Evolutionary conservation across 176 grass and related monocot genomes (phyloP), one percentile per base, ranked within the genome.

Genomic region (Oryza glumipatula): DNA sequence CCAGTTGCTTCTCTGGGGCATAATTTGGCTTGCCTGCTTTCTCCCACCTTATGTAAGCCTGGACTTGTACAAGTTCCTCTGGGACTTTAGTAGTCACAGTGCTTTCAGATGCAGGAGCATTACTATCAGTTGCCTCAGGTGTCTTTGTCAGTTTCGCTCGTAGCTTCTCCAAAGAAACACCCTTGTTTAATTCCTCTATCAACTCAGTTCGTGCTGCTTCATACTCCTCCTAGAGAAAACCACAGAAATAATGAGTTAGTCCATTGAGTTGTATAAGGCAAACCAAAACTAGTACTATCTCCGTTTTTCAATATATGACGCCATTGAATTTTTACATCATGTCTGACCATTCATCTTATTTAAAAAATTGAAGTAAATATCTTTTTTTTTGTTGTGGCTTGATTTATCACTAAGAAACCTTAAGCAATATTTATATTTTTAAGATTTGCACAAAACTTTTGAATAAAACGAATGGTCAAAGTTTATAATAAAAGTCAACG

Each of bases 1-100:
- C 95, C 86, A 81, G 73, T 85, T 98, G 95, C 77, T 94, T 93
- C 80, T 94, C 92, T 9, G 87, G 90, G 72, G 88, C 6, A 86
- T 98, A 94, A 76, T 94, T 94, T 89, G 95, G 95, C 82, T 94
- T 98, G 74, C 95, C 95, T 21, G 92, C 95, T 83, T 91, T 90
- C 65, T 98, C 95, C 95, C 95, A 98, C 82, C 95, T 89, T 74
- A 98, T 89, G 83, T 88, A 98, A 73, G 95, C 79, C 64, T 94
- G 95, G 30, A 94, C 90, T 85, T 94, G 95, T 68, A 98, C 92
- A 84, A 93, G 87, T 7, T 95, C 91, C 67, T 88, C 84, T 52
- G 95, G 91, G 73, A 95, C 24, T 86, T 85, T 86, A 83, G 45
- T 84, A 83, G 46, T 65, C 67, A 22, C 39, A 17, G 22, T 51